Conservation (phyloP, 768 basidiomycete genomes). For the Psilocybe cyanescens region DNA sequence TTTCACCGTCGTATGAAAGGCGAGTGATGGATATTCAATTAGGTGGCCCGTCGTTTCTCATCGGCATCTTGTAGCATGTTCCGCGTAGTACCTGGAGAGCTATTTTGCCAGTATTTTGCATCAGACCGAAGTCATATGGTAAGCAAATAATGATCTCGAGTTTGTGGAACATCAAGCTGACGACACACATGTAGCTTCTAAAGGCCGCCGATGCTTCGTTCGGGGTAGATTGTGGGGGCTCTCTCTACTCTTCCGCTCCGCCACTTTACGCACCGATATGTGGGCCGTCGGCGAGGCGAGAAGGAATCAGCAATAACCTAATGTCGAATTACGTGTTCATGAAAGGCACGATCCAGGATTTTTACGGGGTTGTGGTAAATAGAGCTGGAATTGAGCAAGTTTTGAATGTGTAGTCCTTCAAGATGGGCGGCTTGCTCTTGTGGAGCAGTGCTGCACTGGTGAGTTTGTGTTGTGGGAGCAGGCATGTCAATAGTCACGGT, state of each 20-base stretch:
- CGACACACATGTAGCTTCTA: neutral
- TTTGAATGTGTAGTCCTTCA: neutral
- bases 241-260: conserved; percentile 44
- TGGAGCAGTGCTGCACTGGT: too few relatives aligned
- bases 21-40: conserved; percentile 19
- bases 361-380: conserved; percentile 37
- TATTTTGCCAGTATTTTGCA: conserved; percentile 63
- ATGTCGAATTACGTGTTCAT: conserved; percentile 65
- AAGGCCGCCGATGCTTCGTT: neutral
- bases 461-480: too few relatives aligned
- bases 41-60: neutral
- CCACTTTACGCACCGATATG: conserved; percentile 54
- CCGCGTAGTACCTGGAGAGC: conserved; percentile 56
- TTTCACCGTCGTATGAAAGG: conserved; percentile 48
- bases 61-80: conserved; percentile 49
- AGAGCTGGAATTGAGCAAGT: conserved; percentile 37
- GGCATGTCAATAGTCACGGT: neutral
- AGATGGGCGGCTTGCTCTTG: too few relatives aligned
- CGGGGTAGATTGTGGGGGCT: neutral
- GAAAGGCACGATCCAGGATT: conserved; percentile 22
- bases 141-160: conserved; percentile 21
- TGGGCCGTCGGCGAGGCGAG: conserved; percentile 43
- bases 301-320: conserved; percentile 52
- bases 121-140: conserved; percentile 84
- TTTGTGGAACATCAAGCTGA: neutral